Evolutionary conservation across 1,139 yeast genomes (phyloP), one percentile per base, ranked within the genome.

Genomic region (Yamadazyma membranifaciens): DNA sequence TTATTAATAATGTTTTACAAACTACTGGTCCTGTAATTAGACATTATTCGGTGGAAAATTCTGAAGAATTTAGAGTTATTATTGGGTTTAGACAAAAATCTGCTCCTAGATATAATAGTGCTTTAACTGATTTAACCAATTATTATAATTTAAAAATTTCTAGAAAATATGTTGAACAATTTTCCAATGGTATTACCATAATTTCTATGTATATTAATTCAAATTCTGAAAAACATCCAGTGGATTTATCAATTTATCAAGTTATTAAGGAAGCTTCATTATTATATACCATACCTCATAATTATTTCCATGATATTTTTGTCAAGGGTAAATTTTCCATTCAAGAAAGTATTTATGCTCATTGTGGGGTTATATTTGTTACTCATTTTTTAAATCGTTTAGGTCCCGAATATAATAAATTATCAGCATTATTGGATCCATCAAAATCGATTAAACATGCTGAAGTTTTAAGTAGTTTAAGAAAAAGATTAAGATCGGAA

Each of bases 1-100:
- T 92, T 48, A 81, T 91, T 60, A 65, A 73, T 39, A 79, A 83
- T 55, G 92, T 83, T n/a, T 72, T 77, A 40, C 69, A 69, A 44
- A 82, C 92, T 49, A 84, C 91, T 42, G 98, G 98, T 43, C 98
- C 98, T 14, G 95, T 89, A 26, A 88, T 92, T 58, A 91, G 84
- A 65, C 87, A 88, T 58, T 84, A 83, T 57, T 85, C 92, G 42
- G 75, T 87, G 41, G 91, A 87, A 49, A 84, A 85, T 50, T 73
- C 84, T 12, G 97, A 91, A 57, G 76, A 70, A 53, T 83, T 87
- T 57, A 77, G 98, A 59, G 82, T 92, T 48, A 81, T 92, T 39
- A 86, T 92, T 59, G 98, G 96, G 41, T 91, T 80, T 69, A 83
- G 83, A 57, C 92, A 86, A 61, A 81, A 83, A 49, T 75, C 95